phyloP scores from a whole-genome alignment of 2,329 filamentous ascomycete genomes.

The Colletotrichum lini region DNA sequence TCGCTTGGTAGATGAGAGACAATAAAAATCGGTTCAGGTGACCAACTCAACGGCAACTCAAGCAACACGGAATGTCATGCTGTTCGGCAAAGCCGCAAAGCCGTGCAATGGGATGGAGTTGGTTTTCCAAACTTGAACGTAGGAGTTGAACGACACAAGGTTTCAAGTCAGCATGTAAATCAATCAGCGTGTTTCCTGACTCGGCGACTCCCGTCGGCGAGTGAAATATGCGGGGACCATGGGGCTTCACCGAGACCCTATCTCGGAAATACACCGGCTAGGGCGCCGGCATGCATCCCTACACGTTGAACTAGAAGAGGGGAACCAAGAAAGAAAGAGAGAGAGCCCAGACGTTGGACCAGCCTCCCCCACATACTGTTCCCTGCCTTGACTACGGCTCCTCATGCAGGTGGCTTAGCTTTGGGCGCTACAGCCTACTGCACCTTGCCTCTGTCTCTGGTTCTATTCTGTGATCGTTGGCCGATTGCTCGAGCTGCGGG shows the following conservation, averaged over 20 bases:
- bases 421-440: conserved; percentile 28
- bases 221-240: background rate
- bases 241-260: conserved; percentile 1
- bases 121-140: background rate
- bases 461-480: background rate
- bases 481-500: conserved; percentile 26
- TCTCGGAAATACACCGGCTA: conserved; percentile 37
- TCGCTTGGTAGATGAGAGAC: background rate
- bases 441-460: conserved; percentile 22
- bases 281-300: background rate
- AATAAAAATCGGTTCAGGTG: too few species aligned
- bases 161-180: background rate
- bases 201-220: conserved; percentile 11
- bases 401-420: conserved; percentile 37
- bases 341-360: conserved; percentile 1
- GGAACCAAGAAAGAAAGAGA: background rate
- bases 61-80: too few species aligned
- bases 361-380: conserved; percentile 34
- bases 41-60: background rate
- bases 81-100: background rate
- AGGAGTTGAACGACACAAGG: background rate
- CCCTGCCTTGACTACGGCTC: conserved; percentile 29
- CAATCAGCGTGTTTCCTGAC: background rate
- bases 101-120: background rate
- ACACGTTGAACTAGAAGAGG: background rate